Evolutionary conservation across 305 asterid genomes (phyloP).

Genomic region (Solanum chacoense): DNA sequence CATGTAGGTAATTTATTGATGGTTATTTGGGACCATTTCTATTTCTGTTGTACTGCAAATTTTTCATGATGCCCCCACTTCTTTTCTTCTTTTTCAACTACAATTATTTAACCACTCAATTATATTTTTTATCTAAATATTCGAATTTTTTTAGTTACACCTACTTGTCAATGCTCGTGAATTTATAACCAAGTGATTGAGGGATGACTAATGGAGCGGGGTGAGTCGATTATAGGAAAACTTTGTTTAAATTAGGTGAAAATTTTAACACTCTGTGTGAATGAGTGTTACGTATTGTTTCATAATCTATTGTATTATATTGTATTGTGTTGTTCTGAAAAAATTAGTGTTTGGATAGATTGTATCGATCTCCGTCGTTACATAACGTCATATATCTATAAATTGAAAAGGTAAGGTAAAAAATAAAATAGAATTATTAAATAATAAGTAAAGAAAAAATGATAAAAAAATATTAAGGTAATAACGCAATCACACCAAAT

Average conservation of each 20-base stretch:
- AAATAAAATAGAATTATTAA: too few species aligned
- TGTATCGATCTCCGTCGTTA: background rate
- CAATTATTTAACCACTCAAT: background rate
- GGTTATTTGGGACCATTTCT: background rate
- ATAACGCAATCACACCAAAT: background rate
- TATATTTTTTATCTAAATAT: background rate
- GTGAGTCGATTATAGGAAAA: background rate
- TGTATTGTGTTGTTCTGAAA: too few species aligned
- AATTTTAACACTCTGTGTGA: background rate
- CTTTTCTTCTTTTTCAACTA: background rate
- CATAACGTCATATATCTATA: too few species aligned
- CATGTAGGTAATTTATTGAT: background rate
- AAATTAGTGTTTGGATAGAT: background rate
- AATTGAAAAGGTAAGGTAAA: background rate
- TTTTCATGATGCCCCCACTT: background rate
- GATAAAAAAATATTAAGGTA: background rate
- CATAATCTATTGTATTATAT: too few species aligned
- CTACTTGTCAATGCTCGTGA: background rate
- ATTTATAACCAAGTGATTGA: background rate
- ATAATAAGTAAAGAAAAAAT: background rate
- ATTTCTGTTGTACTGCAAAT: background rate
- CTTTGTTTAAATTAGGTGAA: too few species aligned
- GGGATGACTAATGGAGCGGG: background rate
- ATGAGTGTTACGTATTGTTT: too few species aligned
- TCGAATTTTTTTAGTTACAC: background rate